Evolutionary conservation across 345 rosid genomes (phyloP).

Genomic region (Citrus sp.): DNA sequence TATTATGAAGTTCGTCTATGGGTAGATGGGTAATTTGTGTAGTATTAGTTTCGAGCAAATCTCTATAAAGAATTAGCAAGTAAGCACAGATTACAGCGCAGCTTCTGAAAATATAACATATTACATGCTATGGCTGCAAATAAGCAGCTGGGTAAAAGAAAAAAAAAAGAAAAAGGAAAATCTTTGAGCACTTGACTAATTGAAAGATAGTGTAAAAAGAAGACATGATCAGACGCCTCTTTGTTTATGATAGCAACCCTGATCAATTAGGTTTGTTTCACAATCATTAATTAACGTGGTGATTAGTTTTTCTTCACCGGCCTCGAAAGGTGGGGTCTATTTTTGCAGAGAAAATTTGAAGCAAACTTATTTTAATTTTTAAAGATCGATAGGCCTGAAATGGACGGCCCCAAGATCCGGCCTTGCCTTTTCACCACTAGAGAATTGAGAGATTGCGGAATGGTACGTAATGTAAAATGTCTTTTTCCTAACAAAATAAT

Average conservation of each 20-base stretch:
- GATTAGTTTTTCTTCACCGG: slow-evolving; percentile 1
- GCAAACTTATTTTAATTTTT: not conserved
- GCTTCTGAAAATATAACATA: not conserved
- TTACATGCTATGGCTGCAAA: not conserved
- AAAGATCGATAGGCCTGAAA: slow-evolving; percentile 1
- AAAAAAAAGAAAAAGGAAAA: not conserved
- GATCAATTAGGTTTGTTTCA: not conserved
- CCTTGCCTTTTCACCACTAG: not conserved
- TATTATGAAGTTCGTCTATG: too few relatives aligned
- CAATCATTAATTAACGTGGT: slow-evolving; percentile 9
- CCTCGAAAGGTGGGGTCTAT: slow-evolving; percentile 17
- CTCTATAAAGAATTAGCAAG: too few relatives aligned
- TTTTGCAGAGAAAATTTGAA: not conserved
- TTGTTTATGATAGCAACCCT: not conserved
- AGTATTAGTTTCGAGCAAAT: not conserved
- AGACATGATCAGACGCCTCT: not conserved
- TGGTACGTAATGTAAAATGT: too few relatives aligned
- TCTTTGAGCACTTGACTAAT: slow-evolving; percentile 19
- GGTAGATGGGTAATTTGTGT: not conserved
- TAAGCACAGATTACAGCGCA: too few relatives aligned
- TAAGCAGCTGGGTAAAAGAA: not conserved
- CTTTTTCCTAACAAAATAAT: too few relatives aligned
- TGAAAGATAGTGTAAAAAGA: slow-evolving; percentile 2
- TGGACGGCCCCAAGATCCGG: slow-evolving; percentile 2
- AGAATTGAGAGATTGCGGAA: too few relatives aligned